Evolutionary conservation across 805 yeast species (phyloP), one percentile per base, ranked within the genome.

Genomic region (Schwanniomyces yamadae): DNA sequence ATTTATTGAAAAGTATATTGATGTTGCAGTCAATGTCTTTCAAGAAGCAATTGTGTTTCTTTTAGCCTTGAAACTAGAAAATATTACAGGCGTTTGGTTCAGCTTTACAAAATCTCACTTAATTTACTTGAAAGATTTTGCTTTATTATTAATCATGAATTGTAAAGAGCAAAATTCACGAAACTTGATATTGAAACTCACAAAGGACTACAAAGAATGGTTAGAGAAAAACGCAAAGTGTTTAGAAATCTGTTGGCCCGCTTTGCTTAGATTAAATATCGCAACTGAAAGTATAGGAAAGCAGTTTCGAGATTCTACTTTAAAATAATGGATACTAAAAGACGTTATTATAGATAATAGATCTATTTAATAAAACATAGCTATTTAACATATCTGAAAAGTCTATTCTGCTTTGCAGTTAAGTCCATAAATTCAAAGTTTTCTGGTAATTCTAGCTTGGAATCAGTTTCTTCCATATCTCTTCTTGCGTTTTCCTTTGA

Each of bases 401-500:
- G 59, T 4, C 73, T 74, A 53, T 77, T 78, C 51, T 77, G 73
- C 36, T 57, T 59, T 47, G 75, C 80, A 3, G 82, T 77, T 51
- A 73, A 55, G 44, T 77, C 82, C 17, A 70, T 67, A 45, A 69
- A 72, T 46, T 74, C 78, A 36, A 63, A 55, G 31, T 73, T 57
- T 34, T 70, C 69, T 13, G 57, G 49, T 23, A 37, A 42, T 46
- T 61, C 41, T 45, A 50, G 46, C 4, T 14, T 14, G 5, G 28
- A 25, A 8, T 25, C 10, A 6, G 12, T 11, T 16, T 28, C 15
- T 11, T 16, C 12, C 23, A 15, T 17, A 28, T 68, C 74, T 40
- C 71, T 61, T 27, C 50, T 27, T 6, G 29, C 6, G 11, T 27
- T 27, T 27, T 27, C 29, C 13, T 17, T 15, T 27, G 17, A 5